Base-by-base conservation (phyloP, 176 grass and related monocot genomes). In the Oryza glaberrima region DNA sequence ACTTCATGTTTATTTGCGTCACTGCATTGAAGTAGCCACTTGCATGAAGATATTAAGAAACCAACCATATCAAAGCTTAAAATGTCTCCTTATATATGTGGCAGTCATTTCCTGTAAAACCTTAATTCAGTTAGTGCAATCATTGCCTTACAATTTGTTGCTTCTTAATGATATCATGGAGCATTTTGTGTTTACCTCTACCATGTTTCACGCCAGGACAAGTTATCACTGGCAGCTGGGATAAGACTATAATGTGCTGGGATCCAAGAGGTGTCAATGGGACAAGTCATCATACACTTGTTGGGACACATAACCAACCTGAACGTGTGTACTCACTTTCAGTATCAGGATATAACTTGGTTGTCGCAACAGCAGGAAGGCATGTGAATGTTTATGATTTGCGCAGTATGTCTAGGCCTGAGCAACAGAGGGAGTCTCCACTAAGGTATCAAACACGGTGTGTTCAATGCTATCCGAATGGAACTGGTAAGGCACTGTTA, bases 211-310 rank as follows among this genome's bases (percentile, higher is more conserved):
- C 85, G n/a, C 38, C 69, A 94, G 90, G 88, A 22, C 90, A 95
- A 92, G 85, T 94, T 48, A 95, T 92, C 70, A 90, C 85, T 51
- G 90, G 90, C 8, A 90, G 90, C 84, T 95, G 87, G 93, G 93
- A 95, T 87, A 92, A 70, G 41, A 94, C 87, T 63, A 28, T 94
- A 46, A 95, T 88, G 73, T 90, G 81, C 65, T 94, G 93, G 90
- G 87, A 95, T 76, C 85, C 79, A 79, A 89, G 93, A 82, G 93
- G 90, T 82, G 85, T 76, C 66, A 75, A 20, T 80, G 76, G 80
- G 60, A 51, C 65, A 56, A 80, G 51, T 56, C 16, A 87, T 28
- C 54, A 58, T 52, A 44, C 81, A 67, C 82, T 90, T 51, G 47
- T 90, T 77, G 93, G 82, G 69, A 88, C 85, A 69, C 80, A 94